These are phyloP conservation scores for Trichomonas tenax DNA, from an alignment of 208 protist genomes.

Conservation along the genomic window DNA sequence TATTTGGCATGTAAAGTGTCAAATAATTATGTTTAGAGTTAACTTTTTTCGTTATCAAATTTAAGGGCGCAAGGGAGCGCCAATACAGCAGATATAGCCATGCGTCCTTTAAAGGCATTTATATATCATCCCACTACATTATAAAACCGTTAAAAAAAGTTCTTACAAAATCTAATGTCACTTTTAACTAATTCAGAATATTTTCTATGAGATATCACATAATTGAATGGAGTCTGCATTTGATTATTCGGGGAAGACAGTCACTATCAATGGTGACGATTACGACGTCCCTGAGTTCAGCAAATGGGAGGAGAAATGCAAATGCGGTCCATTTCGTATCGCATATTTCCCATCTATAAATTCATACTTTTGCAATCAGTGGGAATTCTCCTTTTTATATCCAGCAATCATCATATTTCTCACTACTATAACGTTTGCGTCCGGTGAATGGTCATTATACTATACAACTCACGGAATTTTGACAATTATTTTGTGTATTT, in stretches of 20 bases:
- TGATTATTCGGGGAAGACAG: not conserved
- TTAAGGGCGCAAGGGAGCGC: too few species aligned
- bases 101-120: too few species aligned
- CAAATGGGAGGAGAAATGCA: not conserved
- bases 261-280: not conserved
- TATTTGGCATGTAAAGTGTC: too few species aligned
- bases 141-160: too few species aligned
- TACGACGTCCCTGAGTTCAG: not conserved
- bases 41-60: too few species aligned
- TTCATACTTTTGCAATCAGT: not conserved
- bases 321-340: not conserved
- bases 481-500: not conserved
- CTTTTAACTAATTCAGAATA: not conserved
- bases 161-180: too few species aligned
- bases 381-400: not conserved
- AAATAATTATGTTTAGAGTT: too few species aligned
- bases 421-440: not conserved
- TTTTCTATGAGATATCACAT: not conserved
- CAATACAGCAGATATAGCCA: too few species aligned
- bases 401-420: not conserved
- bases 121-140: too few species aligned
- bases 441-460: not conserved
- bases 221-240: not conserved
- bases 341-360: not conserved
- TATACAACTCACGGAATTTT: not conserved